These are phyloP conservation scores for Cystobasidium ongulense DNA, from an alignment of 768 basidiomycete species.

Conservation along the genomic window DNA sequence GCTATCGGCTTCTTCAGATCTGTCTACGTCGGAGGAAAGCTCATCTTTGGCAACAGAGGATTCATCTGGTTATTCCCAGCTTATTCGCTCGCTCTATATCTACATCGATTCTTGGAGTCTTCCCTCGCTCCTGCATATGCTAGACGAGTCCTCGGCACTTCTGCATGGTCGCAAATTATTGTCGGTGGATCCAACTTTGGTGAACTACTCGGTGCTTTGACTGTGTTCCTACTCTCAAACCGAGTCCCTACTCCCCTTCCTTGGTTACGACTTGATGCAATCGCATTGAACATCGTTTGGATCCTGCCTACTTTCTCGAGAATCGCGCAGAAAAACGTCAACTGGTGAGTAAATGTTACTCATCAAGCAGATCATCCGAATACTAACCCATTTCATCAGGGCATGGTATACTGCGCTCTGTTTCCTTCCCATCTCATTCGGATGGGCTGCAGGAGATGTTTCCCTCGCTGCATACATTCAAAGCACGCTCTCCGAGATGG, in stretches of 20 bases:
- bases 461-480: slow-evolving; percentile 45
- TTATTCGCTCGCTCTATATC: slow-evolving; percentile 39
- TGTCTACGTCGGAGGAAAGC: slow-evolving; percentile 15
- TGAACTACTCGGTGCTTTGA: slow-evolving; percentile 39
- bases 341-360: slow-evolving; percentile 37
- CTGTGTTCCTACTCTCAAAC: slow-evolving; percentile 40
- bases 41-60: slow-evolving; percentile 26
- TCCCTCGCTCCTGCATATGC: slow-evolving; percentile 41
- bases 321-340: slow-evolving; percentile 33
- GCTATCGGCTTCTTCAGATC: slow-evolving; percentile 25
- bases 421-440: slow-evolving; percentile 40
- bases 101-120: slow-evolving; percentile 40
- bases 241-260: slow-evolving; percentile 40
- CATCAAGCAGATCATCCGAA: background rate
- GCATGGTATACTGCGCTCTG: slow-evolving; percentile 33
- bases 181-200: slow-evolving; percentile 43
- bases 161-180: slow-evolving; percentile 43
- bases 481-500: slow-evolving; percentile 35
- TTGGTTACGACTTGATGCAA: slow-evolving; percentile 28
- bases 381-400: background rate
- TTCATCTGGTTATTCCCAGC: slow-evolving; percentile 37
- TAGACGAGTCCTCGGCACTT: slow-evolving; percentile 39
- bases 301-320: slow-evolving; percentile 37
- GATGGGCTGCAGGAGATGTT: slow-evolving; percentile 45
- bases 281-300: slow-evolving; percentile 43